Percentiles rank a stretch among this genome's conserved stretches.
phyloP scores from a whole-genome alignment of 192 early-diverging fungal species.

The Backusella westeae region DNA sequence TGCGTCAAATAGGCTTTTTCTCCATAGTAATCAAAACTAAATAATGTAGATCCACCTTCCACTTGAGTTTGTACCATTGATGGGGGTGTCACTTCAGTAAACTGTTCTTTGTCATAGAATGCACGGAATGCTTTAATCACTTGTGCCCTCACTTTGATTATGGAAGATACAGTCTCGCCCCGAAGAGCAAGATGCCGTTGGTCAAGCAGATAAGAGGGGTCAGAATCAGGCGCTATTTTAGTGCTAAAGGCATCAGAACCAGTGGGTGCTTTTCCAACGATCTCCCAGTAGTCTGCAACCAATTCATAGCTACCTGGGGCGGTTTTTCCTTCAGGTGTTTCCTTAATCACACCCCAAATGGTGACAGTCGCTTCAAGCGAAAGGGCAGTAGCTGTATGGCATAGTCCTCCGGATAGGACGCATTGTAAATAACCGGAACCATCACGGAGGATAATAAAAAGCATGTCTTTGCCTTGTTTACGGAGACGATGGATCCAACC shows the following conservation, averaged over 20 bases:
- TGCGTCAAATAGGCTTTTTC: conserved; percentile 97
- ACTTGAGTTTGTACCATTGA: conserved; percentile 99
- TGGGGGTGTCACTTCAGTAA: conserved; percentile 94
- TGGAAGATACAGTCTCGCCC: conserved; percentile 83
- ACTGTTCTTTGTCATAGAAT: conserved; percentile 81
- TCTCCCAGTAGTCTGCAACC: conserved; percentile 91
- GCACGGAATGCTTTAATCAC: conserved; percentile 95
- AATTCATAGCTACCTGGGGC: conserved; percentile 98
- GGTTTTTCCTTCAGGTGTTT: conserved; percentile 88
- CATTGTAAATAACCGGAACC: conserved; percentile 95
- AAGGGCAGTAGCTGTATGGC: conserved; percentile 87
- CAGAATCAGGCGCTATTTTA: conserved; percentile 85
- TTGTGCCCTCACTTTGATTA: conserved; percentile 81
- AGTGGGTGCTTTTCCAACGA: conserved; percentile 86
- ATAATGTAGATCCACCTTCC: conserved; percentile 96
- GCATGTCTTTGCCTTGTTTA: conserved; percentile 95
- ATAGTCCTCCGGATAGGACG: conserved; percentile 83
- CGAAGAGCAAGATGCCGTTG: conserved; percentile 96
- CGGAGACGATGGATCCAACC: conserved; percentile 97
- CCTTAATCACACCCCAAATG: conserved; percentile 83
- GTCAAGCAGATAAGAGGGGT: conserved; percentile 83
- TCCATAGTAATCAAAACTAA: conserved; percentile 94
- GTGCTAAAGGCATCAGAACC: conserved; percentile 91
- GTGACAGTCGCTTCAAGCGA: conserved; percentile 89
- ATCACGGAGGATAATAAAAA: conserved; percentile 92